phyloP scores from a whole-genome alignment of 139 green algal genomes.

The Klebsormidium nitens region DNA sequence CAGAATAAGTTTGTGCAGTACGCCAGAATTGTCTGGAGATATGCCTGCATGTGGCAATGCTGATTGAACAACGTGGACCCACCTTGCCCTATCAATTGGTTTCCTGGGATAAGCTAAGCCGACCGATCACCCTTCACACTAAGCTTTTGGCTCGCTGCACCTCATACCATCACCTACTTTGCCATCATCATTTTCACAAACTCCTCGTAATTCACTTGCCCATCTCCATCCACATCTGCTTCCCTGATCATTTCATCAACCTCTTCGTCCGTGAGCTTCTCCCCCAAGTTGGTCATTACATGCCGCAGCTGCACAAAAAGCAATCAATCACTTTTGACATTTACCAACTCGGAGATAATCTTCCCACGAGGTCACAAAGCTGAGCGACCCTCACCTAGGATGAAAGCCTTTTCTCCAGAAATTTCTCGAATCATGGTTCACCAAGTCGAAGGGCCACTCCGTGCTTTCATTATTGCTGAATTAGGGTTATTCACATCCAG shows the following conservation, averaged over 20 bases:
- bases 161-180: slow-evolving; percentile 49
- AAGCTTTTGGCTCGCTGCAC: slow-evolving; percentile 14
- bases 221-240: slow-evolving; percentile 62
- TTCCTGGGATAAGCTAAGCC: no score
- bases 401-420: neutral
- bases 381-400: neutral
- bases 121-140: neutral
- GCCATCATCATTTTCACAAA: slow-evolving; percentile 67
- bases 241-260: slow-evolving; percentile 70
- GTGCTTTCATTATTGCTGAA: neutral
- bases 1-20: no score
- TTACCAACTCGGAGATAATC: neutral
- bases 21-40: no score
- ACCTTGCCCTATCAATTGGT: no score
- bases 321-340: neutral
- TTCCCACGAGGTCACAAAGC: neutral
- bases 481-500: neutral
- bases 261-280: slow-evolving; percentile 92
- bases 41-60: no score
- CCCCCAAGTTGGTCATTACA: slow-evolving; percentile 96
- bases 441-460: neutral
- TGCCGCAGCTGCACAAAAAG: slow-evolving; percentile 71
- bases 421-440: neutral
- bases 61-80: no score
- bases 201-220: slow-evolving; percentile 63